phyloP scores from a whole-genome alignment of 176 grass and related monocot genomes.

The Pontederia paniculata region DNA sequence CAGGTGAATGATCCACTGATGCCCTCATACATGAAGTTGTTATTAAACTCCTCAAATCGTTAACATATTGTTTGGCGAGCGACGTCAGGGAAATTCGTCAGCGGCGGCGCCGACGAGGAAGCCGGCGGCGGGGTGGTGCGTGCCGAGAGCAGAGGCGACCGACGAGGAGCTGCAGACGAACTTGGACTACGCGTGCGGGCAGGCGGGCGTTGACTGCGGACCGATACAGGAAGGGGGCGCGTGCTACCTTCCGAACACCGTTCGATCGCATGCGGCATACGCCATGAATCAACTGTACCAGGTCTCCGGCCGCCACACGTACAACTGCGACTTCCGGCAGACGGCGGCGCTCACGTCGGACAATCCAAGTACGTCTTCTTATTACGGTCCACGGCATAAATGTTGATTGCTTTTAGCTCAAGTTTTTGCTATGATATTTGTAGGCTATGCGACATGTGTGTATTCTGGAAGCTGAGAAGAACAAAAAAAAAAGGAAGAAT shows the following conservation, averaged over 20 bases:
- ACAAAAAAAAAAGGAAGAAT: background rate
- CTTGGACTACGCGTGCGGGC: conserved; percentile 79
- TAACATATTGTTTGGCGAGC: background rate
- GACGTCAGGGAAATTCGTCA: background rate
- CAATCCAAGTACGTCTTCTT: conserved; percentile 64
- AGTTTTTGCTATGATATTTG: background rate
- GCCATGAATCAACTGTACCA: conserved; percentile 97
- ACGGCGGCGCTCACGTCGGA: conserved; percentile 52
- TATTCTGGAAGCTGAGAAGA: background rate
- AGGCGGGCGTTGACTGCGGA: conserved; percentile 58
- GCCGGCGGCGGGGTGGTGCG: conserved; percentile 48
- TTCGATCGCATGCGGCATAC: conserved; percentile 83
- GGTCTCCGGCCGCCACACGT: conserved; percentile 39
- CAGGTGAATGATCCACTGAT: background rate
- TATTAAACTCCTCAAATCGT: no score
- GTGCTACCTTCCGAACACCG: conserved; percentile 80
- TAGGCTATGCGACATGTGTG: background rate
- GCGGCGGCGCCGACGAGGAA: background rate
- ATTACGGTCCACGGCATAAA: no score
- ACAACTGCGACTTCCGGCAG: conserved; percentile 77
- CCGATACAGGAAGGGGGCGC: conserved; percentile 65
- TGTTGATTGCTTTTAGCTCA: no score
- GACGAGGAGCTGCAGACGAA: conserved; percentile 59
- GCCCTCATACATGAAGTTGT: background rate
- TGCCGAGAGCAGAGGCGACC: conserved; percentile 46